phyloP scores from a whole-genome alignment of 768 basidiomycete genomes.

The Amanita molliuscula region DNA sequence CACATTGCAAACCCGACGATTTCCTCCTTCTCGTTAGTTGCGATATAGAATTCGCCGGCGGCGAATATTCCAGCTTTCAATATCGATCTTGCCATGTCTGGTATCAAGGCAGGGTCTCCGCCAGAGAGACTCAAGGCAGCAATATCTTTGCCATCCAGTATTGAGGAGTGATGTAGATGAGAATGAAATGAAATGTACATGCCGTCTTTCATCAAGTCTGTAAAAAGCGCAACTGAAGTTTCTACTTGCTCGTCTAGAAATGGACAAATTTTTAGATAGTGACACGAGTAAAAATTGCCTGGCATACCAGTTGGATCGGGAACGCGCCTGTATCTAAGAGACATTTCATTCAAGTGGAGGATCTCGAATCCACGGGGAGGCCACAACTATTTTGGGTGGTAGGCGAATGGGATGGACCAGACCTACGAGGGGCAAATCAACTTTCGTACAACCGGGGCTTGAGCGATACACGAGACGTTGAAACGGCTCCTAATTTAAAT shows the following conservation, averaged over 20 bases:
- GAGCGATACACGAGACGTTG: no score
- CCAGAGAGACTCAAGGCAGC: slow-evolving; percentile 18
- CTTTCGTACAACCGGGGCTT: no score
- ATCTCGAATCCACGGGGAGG: no score
- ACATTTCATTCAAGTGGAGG: slow-evolving; percentile 1
- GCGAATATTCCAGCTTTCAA: slow-evolving; percentile 12
- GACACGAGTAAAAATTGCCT: background rate
- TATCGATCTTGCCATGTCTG: slow-evolving; percentile 14
- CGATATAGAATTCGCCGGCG: slow-evolving; percentile 19
- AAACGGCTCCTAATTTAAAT: no score
- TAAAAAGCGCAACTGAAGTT: slow-evolving; percentile 12
- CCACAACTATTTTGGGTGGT: no score
- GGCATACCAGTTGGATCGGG: slow-evolving; percentile 11
- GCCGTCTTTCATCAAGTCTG: slow-evolving; percentile 15
- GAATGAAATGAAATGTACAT: background rate
- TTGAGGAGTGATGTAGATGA: background rate
- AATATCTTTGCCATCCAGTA: slow-evolving; percentile 10
- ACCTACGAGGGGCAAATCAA: no score
- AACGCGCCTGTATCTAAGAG: slow-evolving; percentile 13
- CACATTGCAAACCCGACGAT: slow-evolving; percentile 19
- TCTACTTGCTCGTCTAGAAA: slow-evolving; percentile 12
- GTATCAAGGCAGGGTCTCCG: slow-evolving; percentile 15
- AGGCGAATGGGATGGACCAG: no score
- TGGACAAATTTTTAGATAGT: background rate
- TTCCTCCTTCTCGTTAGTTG: slow-evolving; percentile 13